Conservation (phyloP, 257 asterid species). For the Capsicum chinense region DNA sequence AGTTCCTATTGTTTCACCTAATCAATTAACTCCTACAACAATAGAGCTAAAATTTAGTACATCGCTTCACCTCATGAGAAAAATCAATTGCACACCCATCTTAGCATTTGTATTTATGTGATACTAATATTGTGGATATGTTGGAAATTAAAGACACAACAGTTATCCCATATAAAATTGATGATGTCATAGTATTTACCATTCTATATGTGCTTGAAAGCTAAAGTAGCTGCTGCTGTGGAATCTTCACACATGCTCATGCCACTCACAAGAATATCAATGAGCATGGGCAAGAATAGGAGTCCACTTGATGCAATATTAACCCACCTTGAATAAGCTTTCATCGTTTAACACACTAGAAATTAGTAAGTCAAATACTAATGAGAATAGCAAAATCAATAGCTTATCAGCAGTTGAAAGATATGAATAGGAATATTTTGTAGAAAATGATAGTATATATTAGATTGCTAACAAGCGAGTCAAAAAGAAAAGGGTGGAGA, state of each 20-base stretch:
- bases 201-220: conserved; percentile 86
- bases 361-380: conserved; percentile 30
- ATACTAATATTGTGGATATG: no score
- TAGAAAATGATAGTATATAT: not conserved
- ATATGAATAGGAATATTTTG: not conserved
- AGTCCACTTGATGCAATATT: conserved; percentile 62
- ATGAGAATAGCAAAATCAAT: conserved; percentile 16
- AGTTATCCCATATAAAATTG: no score
- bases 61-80: no score
- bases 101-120: no score
- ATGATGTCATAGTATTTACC: conserved; percentile 45
- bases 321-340: conserved; percentile 95
- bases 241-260: conserved; percentile 82
- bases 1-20: no score
- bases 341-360: conserved; percentile 77
- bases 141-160: no score
- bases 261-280: no score
- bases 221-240: conserved; percentile 94
- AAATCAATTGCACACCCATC: no score
- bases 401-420: not conserved
- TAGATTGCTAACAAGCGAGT: not conserved
- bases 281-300: no score
- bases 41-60: no score
- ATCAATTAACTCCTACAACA: no score
- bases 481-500: not conserved